A percentile compares a stretch with the other conserved stretches of the same genome.
phyloP scores from a whole-genome alignment of 129 eudicot genomes.

The Ambrosia artemisiifolia region DNA sequence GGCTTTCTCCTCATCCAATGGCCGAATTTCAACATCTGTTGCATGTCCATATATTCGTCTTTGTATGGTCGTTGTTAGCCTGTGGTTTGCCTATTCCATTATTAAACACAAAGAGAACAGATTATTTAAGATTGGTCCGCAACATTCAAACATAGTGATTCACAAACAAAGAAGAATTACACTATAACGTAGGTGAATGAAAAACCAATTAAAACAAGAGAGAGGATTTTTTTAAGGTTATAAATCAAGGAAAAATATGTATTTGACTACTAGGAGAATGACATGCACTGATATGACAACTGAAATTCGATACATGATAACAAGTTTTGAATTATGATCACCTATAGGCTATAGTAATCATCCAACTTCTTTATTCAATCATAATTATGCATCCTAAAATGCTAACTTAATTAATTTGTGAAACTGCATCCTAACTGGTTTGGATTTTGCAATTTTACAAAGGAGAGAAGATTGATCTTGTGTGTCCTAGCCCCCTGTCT shows the following conservation, averaged over 20 bases:
- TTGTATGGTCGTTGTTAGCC: slow-evolving; percentile 81
- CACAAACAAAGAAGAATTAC: background rate
- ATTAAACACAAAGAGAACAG: slow-evolving; percentile 9
- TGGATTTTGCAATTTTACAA: background rate
- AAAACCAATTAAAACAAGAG: background rate
- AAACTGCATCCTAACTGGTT: background rate
- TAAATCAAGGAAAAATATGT: no score
- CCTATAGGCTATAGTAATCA: background rate
- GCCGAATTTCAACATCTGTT: slow-evolving; percentile 90
- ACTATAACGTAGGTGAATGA: background rate
- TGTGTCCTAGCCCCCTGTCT: background rate
- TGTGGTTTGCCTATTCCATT: slow-evolving; percentile 68
- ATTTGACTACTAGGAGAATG: background rate
- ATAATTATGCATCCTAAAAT: background rate
- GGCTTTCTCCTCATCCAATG: slow-evolving; percentile 95
- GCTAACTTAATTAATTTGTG: background rate
- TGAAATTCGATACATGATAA: background rate
- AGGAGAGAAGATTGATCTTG: background rate
- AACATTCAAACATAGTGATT: background rate
- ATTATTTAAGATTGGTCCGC: background rate
- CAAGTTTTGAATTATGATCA: background rate
- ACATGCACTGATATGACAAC: background rate
- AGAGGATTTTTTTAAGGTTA: no score
- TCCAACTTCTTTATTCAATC: background rate
- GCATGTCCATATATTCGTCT: slow-evolving; percentile 92